These are phyloP conservation scores for Dendrocalamus latiflorus DNA, from an alignment of 202 grass and related monocot species.

Conservation along the genomic window DNA sequence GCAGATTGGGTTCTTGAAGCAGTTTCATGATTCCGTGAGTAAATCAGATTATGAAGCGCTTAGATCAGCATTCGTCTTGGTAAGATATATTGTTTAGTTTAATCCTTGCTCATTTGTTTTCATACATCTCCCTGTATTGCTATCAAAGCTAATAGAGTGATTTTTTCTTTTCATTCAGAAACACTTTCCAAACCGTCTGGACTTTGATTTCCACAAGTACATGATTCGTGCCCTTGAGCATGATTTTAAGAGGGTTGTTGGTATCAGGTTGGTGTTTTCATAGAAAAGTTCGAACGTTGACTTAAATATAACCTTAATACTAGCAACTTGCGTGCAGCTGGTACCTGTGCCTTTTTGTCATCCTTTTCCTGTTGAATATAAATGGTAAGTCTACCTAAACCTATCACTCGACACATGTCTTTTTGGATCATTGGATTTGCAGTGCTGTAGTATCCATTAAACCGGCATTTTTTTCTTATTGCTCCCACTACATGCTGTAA, in stretches of 20 bases:
- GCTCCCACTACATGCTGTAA: not conserved
- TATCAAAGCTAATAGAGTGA: not conserved
- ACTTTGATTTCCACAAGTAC: constrained; percentile 89
- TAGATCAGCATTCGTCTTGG: constrained; percentile 76
- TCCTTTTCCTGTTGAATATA: constrained; percentile 83
- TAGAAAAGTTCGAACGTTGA: not conserved
- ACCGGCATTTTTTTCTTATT: not conserved
- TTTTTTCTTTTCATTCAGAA: constrained; percentile 40
- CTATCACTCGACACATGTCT: not conserved
- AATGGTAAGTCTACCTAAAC: constrained; percentile 47
- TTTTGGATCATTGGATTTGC: not conserved
- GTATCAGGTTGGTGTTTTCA: constrained; percentile 74
- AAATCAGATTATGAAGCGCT: constrained; percentile 86
- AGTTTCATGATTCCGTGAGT: constrained; percentile 79
- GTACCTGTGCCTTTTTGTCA: constrained; percentile 91
- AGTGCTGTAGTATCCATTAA: not conserved
- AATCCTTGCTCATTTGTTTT: constrained; percentile 11
- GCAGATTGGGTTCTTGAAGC: constrained; percentile 79
- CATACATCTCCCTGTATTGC: not conserved
- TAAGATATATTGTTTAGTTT: constrained; percentile 34
- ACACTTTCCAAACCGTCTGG: constrained; percentile 15
- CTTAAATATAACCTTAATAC: constrained; percentile 23
- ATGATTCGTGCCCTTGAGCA: constrained; percentile 76
- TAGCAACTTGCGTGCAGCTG: constrained; percentile 68
- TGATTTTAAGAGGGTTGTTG: constrained; percentile 95